phyloP scores from a whole-genome alignment of 768 basidiomycete genomes.

The Crepidotus variabilis region DNA sequence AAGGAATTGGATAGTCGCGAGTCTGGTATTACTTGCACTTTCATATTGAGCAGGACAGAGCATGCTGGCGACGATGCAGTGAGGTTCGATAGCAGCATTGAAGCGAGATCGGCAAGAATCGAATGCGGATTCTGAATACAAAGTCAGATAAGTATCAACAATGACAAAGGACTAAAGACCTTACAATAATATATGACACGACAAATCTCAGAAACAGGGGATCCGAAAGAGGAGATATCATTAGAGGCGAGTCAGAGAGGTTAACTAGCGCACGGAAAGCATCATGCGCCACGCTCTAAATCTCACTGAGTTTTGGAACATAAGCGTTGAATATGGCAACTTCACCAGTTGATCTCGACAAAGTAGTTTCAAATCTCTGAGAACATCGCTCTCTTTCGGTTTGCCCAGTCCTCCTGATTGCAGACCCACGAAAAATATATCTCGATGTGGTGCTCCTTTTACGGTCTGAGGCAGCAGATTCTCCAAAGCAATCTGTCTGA shows the following conservation, averaged over 20 bases:
- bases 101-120: conserved; percentile 87
- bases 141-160: conserved; percentile 8
- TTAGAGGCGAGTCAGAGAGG: conserved; percentile 77
- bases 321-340: background rate
- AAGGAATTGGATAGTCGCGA: conserved; percentile 47
- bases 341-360: conserved; percentile 86
- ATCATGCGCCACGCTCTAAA: conserved; percentile 86
- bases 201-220: conserved; percentile 73
- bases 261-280: conserved; percentile 94
- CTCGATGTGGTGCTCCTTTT: conserved; percentile 63
- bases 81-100: conserved; percentile 97
- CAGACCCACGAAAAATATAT: conserved; percentile 69
- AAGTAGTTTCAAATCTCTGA: conserved; percentile 79
- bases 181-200: conserved; percentile 85
- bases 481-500: conserved; percentile 79
- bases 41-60: conserved; percentile 56
- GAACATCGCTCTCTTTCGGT: conserved; percentile 58
- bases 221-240: conserved; percentile 67
- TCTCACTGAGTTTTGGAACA: conserved; percentile 11
- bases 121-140: conserved; percentile 76
- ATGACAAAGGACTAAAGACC: conserved; percentile 23
- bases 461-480: conserved; percentile 82
- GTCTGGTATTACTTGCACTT: conserved; percentile 58
- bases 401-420: conserved; percentile 55
- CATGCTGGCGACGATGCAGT: conserved; percentile 72